Conservation (phyloP, 1,284 basidiomycete species). For the Sparassis latifolia region DNA sequence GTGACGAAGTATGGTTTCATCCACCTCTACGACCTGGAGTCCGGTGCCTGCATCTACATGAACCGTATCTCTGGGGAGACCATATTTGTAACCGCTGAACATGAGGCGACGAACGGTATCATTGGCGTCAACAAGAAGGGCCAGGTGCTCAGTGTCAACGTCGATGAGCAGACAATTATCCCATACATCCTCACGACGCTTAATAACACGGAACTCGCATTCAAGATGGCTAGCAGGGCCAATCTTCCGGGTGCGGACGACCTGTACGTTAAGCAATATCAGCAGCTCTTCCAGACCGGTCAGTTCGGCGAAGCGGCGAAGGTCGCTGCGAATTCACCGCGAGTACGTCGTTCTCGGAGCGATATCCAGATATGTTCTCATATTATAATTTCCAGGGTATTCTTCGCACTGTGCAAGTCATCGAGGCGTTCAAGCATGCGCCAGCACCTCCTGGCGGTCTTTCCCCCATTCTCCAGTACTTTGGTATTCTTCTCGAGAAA, state of each 20-base stretch:
- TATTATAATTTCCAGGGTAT: constrained; percentile 65
- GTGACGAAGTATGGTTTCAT: constrained; percentile 99
- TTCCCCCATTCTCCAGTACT: constrained; percentile 97
- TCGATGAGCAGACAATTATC: constrained; percentile 95
- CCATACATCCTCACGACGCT: constrained; percentile 92
- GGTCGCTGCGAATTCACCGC: constrained; percentile 95
- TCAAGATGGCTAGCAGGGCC: constrained; percentile 96
- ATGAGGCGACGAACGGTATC: constrained; percentile 92
- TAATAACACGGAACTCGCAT: constrained; percentile 97
- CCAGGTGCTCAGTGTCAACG: constrained; percentile 94
- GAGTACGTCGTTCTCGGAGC: constrained; percentile 39
- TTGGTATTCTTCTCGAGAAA: constrained; percentile 96
- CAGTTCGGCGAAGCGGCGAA: constrained; percentile 98
- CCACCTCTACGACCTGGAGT: constrained; percentile 97
- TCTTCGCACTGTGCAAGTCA: constrained; percentile 90
- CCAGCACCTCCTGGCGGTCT: constrained; percentile 87
- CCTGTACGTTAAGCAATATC: constrained; percentile 94
- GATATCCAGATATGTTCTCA: neutral
- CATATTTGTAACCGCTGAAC: constrained; percentile 97
- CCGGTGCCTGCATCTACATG: constrained; percentile 99
- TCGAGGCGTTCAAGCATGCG: constrained; percentile 97
- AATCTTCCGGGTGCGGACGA: constrained; percentile 98
- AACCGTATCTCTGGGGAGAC: constrained; percentile 99
- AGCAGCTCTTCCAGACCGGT: constrained; percentile 85
- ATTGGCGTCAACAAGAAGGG: constrained; percentile 99